These are phyloP conservation scores for Exserohilum turcica DNA, from an alignment of 2,329 filamentous ascomycete genomes.

Conservation along the genomic window DNA sequence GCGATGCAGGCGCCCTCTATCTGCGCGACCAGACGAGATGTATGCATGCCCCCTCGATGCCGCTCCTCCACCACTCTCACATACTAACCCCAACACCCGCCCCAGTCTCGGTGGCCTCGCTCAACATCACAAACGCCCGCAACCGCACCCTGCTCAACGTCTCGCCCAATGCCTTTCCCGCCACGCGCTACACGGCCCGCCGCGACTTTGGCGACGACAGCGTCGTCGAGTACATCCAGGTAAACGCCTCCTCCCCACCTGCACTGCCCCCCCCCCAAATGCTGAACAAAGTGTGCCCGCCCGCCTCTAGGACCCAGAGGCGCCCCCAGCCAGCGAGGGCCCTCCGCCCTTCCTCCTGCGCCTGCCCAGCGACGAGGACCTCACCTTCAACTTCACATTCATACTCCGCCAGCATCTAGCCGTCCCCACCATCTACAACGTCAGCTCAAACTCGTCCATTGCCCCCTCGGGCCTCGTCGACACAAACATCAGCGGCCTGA, in stretches of 20 bases:
- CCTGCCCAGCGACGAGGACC: constrained; percentile 86
- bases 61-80: not conserved
- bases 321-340: constrained; percentile 35
- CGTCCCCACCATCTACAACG: constrained; percentile 45
- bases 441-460: constrained; percentile 57
- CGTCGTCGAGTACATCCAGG: constrained; percentile 85
- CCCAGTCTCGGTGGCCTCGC: constrained; percentile 82
- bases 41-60: constrained; percentile 56
- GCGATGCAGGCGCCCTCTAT: constrained; percentile 76
- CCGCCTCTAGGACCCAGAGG: constrained; percentile 82
- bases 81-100: constrained; percentile 32
- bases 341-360: constrained; percentile 81
- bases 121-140: constrained; percentile 79
- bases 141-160: constrained; percentile 78
- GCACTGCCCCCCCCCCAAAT: constrained; percentile 3
- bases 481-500: constrained; percentile 83
- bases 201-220: constrained; percentile 74
- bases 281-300: constrained; percentile 46
- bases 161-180: constrained; percentile 84
- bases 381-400: constrained; percentile 92
- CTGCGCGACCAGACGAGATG: constrained; percentile 90
- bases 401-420: constrained; percentile 66
- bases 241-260: constrained; percentile 57
- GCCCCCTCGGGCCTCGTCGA: constrained; percentile 56
- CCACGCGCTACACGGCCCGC: constrained; percentile 74